phyloP scores from a whole-genome alignment of 2,329 filamentous ascomycete genomes.

The Xylaria sp. region DNA sequence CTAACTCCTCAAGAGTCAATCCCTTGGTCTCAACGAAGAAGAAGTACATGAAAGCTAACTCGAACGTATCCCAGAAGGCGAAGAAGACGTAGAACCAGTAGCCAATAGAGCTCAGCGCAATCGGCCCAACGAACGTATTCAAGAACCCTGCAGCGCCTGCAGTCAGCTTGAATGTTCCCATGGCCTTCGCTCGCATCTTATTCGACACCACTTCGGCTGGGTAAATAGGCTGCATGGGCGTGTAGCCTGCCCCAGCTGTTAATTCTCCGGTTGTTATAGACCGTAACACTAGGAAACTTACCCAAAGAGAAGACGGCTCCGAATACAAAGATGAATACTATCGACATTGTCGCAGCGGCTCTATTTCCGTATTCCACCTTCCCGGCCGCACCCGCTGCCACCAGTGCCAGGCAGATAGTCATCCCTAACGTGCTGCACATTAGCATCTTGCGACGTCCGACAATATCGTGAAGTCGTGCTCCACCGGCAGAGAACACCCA shows the following conservation, averaged over 20 bases:
- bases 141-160: conserved; percentile 42
- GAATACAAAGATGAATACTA: conserved; percentile 45
- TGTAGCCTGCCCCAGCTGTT: conserved; percentile 35
- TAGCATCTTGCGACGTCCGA: conserved; percentile 45
- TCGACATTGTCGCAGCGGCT: conserved; percentile 39
- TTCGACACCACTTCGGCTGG: conserved; percentile 43
- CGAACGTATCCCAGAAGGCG: conserved; percentile 40
- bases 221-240: conserved; percentile 43
- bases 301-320: conserved; percentile 40
- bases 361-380: conserved; percentile 40
- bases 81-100: conserved; percentile 45
- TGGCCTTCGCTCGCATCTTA: conserved; percentile 43
- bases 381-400: conserved; percentile 41
- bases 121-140: conserved; percentile 39
- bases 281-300: conserved; percentile 1
- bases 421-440: conserved; percentile 42
- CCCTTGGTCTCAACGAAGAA: conserved; percentile 42
- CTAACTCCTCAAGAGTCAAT: conserved; percentile 38
- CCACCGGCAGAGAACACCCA: conserved; percentile 42
- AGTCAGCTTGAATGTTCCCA: conserved; percentile 41
- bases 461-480: conserved; percentile 43
- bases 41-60: conserved; percentile 39
- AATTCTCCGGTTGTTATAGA: not conserved
- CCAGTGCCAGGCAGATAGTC: conserved; percentile 40
- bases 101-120: conserved; percentile 35